Conservation (phyloP, 257 asterid species). For the Przewalskia tangutica region DNA sequence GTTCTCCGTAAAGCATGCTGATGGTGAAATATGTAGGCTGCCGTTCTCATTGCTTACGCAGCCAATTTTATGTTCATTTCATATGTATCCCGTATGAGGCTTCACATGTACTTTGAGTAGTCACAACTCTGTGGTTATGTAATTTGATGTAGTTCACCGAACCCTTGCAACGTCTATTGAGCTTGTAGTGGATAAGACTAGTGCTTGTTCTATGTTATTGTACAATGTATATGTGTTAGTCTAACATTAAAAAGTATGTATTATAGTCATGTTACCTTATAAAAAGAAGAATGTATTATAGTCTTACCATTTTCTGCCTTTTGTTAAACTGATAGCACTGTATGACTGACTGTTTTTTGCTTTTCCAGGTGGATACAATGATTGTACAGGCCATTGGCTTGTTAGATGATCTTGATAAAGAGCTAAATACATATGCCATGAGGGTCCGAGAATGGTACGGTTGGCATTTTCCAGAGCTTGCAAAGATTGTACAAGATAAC, state of each 20-base stretch:
- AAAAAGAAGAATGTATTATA: neutral
- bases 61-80: neutral
- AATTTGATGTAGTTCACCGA: neutral
- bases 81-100: neutral
- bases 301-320: neutral
- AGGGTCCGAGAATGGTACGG: slow-evolving; percentile 96
- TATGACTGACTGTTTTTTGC: neutral
- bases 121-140: neutral
- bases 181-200: neutral
- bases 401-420: slow-evolving; percentile 91
- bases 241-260: neutral
- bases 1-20: neutral
- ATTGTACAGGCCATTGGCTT: slow-evolving; percentile 86
- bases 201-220: neutral
- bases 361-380: slow-evolving; percentile 74
- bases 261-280: neutral
- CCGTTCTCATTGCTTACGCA: neutral
- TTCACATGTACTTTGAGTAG: neutral
- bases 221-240: neutral
- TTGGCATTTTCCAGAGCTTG: slow-evolving; percentile 96
- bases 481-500: slow-evolving; percentile 73
- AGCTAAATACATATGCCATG: slow-evolving; percentile 87
- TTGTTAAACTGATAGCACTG: neutral
- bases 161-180: neutral
- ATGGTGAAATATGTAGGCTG: neutral